These are phyloP conservation scores for Deuterostichococcus epilithicus DNA, from an alignment of 139 green algal species.

Conservation along the genomic window DNA sequence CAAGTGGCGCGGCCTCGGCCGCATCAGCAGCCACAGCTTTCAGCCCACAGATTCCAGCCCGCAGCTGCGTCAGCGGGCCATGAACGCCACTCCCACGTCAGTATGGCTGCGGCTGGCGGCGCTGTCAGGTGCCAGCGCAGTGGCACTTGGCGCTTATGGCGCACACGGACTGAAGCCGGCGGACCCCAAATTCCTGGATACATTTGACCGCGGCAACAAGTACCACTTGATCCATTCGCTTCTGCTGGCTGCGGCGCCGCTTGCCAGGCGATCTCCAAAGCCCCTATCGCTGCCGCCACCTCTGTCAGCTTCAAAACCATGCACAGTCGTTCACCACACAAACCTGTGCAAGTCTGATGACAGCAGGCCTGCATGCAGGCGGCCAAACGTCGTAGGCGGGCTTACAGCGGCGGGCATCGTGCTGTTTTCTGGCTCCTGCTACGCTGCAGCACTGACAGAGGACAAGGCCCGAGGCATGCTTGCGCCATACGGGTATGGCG, in stretches of 20 bases:
- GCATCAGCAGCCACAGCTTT: no score
- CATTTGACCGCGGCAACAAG: conserved; percentile 25
- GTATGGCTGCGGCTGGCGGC: conserved; percentile 6
- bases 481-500: conserved; percentile 20
- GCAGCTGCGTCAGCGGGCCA: no score
- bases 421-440: conserved; percentile 25
- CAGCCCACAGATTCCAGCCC: no score
- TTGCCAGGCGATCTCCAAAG: background rate
- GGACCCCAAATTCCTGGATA: conserved; percentile 13
- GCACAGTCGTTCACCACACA: no score
- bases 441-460: conserved; percentile 20
- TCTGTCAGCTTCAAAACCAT: no score
- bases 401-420: conserved; percentile 12
- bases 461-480: conserved; percentile 13
- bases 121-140: conserved; percentile 16
- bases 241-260: conserved; percentile 15
- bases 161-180: conserved; percentile 19
- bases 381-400: conserved; percentile 1
- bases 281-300: no score
- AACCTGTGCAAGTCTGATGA: background rate
- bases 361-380: background rate
- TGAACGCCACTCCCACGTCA: background rate
- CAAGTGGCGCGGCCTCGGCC: no score
- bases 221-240: conserved; percentile 25
- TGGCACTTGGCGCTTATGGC: conserved; percentile 21